Conservation (phyloP, 768 basidiomycete species). For the Lyophyllum atratum region DNA sequence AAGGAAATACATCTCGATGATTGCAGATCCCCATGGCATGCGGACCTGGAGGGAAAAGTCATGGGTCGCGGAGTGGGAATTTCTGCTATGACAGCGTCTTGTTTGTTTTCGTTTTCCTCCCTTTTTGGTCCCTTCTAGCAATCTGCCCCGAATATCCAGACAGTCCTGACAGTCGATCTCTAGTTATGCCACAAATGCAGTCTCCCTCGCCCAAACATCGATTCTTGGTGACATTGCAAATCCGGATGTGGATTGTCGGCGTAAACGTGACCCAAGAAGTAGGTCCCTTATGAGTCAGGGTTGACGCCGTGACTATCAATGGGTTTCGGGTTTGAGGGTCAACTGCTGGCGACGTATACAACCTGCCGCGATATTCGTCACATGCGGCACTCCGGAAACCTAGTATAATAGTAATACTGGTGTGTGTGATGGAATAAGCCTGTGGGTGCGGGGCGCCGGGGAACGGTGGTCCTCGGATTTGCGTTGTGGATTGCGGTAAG, state of each 20-base stretch:
- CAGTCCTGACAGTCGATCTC: not conserved
- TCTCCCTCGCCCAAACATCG: slow-evolving; percentile 1
- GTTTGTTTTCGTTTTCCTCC: not conserved
- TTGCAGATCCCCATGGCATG: slow-evolving; percentile 18
- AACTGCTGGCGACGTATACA: not conserved
- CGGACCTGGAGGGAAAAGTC: slow-evolving; percentile 1
- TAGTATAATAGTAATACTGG: slow-evolving; percentile 1
- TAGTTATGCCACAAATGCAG: not conserved
- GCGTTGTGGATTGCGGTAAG: slow-evolving; percentile 10
- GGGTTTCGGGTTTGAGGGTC: slow-evolving; percentile 2
- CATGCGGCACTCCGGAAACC: slow-evolving; percentile 14
- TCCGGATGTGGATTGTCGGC: slow-evolving; percentile 2
- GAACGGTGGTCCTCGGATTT: slow-evolving; percentile 26
- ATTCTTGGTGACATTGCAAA: slow-evolving; percentile 1
- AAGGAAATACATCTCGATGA: slow-evolving; percentile 14
- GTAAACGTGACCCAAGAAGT: not conserved
- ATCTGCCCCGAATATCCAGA: not conserved
- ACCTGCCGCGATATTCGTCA: not conserved
- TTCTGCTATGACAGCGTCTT: not conserved
- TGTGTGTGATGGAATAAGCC: no score
- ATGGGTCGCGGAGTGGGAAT: slow-evolving; percentile 15
- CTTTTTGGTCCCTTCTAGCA: not conserved
- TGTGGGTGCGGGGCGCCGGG: no score
- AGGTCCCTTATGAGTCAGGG: not conserved
- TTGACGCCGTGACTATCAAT: slow-evolving; percentile 1